These are phyloP conservation scores for Leucoagaricus sp. DNA, from an alignment of 1,284 basidiomycete genomes.

Conservation along the genomic window DNA sequence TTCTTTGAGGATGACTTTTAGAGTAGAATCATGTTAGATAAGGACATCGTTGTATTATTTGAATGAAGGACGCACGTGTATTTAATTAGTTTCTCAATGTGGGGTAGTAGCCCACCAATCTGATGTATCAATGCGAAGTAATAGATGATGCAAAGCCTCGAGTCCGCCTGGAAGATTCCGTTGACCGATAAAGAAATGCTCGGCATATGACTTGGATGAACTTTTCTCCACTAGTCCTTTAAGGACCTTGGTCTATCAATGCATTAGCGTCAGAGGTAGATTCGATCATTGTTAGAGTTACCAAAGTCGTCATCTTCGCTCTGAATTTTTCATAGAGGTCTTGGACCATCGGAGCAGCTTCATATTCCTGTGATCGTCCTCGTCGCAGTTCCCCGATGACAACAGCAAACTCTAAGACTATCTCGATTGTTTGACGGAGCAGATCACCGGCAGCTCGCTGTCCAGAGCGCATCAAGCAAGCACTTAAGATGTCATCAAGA, in stretches of 20 bases:
- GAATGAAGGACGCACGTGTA: not conserved
- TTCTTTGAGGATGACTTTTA: constrained; percentile 11
- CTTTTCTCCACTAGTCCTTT: constrained; percentile 47
- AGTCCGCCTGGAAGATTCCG: constrained; percentile 45
- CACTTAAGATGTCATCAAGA: constrained; percentile 75
- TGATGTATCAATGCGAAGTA: constrained; percentile 45
- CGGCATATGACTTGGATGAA: constrained; percentile 23
- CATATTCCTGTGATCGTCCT: constrained; percentile 56
- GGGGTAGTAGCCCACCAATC: constrained; percentile 47
- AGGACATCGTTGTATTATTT: not conserved
- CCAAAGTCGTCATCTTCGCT: constrained; percentile 56
- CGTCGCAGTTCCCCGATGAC: constrained; percentile 63
- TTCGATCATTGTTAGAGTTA: constrained; percentile 39
- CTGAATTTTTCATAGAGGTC: constrained; percentile 57
- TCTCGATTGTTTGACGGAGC: constrained; percentile 64
- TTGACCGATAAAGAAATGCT: constrained; percentile 21
- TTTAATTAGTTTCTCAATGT: not conserved
- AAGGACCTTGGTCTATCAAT: constrained; percentile 39
- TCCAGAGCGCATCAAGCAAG: constrained; percentile 74
- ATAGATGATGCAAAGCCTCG: constrained; percentile 48
- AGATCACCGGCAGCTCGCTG: constrained; percentile 71
- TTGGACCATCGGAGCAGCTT: constrained; percentile 56
- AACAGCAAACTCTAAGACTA: constrained; percentile 72
- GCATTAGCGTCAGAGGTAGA: constrained; percentile 12
- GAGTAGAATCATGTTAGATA: not conserved